Evolutionary conservation across 2,329 filamentous ascomycete genomes (phyloP).

Genomic region (Decorospora gaudefroyi): DNA sequence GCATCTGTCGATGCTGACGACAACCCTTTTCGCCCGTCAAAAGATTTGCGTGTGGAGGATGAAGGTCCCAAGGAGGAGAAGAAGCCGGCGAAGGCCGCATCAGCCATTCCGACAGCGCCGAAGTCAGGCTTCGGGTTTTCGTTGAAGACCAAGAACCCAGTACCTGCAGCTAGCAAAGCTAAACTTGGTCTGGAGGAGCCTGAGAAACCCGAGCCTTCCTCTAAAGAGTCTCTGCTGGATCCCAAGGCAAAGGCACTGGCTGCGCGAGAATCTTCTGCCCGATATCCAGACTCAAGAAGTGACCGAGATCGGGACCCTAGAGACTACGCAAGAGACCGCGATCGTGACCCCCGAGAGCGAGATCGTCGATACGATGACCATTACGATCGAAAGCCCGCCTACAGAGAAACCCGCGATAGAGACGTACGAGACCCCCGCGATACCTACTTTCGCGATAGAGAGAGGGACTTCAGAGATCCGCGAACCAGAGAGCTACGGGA

Average conservation of each 20-base stretch:
- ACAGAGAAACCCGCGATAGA: conserved; percentile 37
- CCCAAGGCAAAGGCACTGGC: conserved; percentile 48
- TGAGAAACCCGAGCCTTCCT: conserved; percentile 39
- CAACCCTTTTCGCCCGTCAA: conserved; percentile 65
- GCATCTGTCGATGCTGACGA: conserved; percentile 59
- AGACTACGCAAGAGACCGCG: conserved; percentile 29
- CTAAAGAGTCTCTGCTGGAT: conserved; percentile 49
- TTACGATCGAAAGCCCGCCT: conserved; percentile 33
- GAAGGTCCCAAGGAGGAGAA: conserved; percentile 57
- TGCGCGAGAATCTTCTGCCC: conserved; percentile 32
- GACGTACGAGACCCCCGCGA: conserved; percentile 27
- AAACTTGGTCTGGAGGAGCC: conserved; percentile 54
- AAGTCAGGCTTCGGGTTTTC: conserved; percentile 78
- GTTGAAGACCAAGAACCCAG: conserved; percentile 73
- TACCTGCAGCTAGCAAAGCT: conserved; percentile 58
- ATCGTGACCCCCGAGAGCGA: conserved; percentile 52
- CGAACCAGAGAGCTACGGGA: conserved; percentile 36
- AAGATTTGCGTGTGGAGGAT: conserved; percentile 69
- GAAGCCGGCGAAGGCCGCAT: conserved; percentile 58
- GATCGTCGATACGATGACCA: conserved; percentile 42
- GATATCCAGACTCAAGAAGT: conserved; percentile 28
- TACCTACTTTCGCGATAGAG: conserved; percentile 23
- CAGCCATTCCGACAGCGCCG: conserved; percentile 58
- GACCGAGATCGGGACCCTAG: conserved; percentile 34
- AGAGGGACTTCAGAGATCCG: conserved; percentile 21